Percentiles rank a stretch among this genome's conserved stretches.
Conservation (phyloP, 768 basidiomycete species). For the Termitomyces sp. region DNA sequence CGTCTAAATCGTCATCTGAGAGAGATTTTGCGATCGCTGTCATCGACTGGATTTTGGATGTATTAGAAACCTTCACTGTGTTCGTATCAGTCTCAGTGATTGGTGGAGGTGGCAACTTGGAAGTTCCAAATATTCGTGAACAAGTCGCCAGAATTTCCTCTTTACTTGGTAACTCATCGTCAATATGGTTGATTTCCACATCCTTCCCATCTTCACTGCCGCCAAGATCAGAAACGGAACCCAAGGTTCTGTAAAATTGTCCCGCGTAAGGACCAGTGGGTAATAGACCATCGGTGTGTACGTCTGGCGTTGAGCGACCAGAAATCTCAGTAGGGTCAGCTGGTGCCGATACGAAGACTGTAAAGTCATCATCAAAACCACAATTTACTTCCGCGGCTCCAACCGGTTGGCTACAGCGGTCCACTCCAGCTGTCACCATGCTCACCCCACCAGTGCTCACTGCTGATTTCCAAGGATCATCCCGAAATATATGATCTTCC, state of each 20-base stretch:
- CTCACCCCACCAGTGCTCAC: slow-evolving; percentile 22
- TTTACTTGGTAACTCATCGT: slow-evolving; percentile 36
- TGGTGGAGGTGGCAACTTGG: neutral
- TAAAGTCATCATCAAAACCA: slow-evolving; percentile 77
- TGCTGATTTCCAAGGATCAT: slow-evolving; percentile 37
- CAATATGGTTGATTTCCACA: slow-evolving; percentile 17
- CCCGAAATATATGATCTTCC: slow-evolving; percentile 32
- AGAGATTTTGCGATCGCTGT: neutral
- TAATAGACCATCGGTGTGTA: slow-evolving; percentile 12
- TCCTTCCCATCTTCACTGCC: slow-evolving; percentile 29
- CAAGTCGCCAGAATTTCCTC: slow-evolving; percentile 46
- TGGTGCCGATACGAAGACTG: slow-evolving; percentile 66
- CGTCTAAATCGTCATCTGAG: slow-evolving; percentile 4
- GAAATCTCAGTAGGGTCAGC: slow-evolving; percentile 15
- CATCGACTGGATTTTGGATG: neutral
- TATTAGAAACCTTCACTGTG: neutral
- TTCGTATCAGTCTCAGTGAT: neutral
- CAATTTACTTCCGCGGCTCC: slow-evolving; percentile 7
- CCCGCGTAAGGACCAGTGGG: slow-evolving; percentile 15
- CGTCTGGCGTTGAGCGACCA: slow-evolving; percentile 18
- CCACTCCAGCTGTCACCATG: slow-evolving; percentile 20
- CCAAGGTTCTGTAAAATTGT: slow-evolving; percentile 44
- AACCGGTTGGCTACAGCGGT: slow-evolving; percentile 1
- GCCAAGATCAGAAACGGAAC: slow-evolving; percentile 56
- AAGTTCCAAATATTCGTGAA: slow-evolving; percentile 42